These are phyloP conservation scores for Wolfiporia cocos DNA, from an alignment of 1,284 basidiomycete genomes.

Conservation along the genomic window DNA sequence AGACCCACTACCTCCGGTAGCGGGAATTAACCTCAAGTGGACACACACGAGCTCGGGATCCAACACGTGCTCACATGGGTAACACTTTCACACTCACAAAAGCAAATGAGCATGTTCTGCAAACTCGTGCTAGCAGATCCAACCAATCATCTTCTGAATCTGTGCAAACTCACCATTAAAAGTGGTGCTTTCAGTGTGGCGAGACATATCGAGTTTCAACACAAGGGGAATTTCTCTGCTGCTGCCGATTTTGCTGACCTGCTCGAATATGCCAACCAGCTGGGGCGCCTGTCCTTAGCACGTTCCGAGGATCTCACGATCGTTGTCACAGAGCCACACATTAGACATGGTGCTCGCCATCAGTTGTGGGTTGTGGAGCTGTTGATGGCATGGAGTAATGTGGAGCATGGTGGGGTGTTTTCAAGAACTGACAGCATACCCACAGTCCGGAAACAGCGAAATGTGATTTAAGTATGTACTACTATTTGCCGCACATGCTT, in stretches of 20 bases:
- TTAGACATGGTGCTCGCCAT: too few species aligned
- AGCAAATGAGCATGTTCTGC: conserved; percentile 6
- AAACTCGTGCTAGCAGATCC: conserved; percentile 3
- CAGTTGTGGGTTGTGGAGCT: too few species aligned
- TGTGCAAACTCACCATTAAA: conserved; percentile 7
- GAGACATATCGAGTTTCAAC: conserved; percentile 8
- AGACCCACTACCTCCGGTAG: too few species aligned
- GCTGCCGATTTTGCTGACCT: conserved; percentile 3
- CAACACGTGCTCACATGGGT: conserved; percentile 7
- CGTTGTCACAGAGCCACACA: too few species aligned
- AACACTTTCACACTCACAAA: conserved; percentile 6
- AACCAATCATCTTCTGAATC: neutral
- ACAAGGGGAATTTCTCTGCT: conserved; percentile 6
- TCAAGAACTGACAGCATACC: too few species aligned
- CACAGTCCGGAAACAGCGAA: too few species aligned
- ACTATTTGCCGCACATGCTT: too few species aligned
- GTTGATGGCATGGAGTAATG: too few species aligned
- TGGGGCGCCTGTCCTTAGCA: conserved; percentile 4
- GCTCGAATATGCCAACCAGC: conserved; percentile 4
- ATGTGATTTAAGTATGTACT: too few species aligned
- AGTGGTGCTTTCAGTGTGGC: conserved; percentile 5
- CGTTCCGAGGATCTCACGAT: conserved; percentile 7
- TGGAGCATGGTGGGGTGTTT: too few species aligned
- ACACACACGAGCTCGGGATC: conserved; percentile 6
- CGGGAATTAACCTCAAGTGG: too few species aligned